Evolutionary conservation across 768 basidiomycete species (phyloP).

Genomic region (Termitomyces sp.): DNA sequence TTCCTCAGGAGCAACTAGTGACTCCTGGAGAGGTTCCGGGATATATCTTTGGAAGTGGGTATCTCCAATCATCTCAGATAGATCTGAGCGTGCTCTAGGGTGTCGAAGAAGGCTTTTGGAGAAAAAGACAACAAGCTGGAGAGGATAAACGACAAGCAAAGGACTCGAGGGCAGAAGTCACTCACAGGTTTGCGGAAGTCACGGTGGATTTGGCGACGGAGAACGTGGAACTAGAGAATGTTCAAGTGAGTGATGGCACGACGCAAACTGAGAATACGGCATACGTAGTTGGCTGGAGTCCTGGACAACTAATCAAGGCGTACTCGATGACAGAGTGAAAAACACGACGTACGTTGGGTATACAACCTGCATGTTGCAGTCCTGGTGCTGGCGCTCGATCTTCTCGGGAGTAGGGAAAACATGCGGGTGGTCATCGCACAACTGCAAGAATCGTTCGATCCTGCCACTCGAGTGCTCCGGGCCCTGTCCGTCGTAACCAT

Average conservation of each 20-base stretch:
- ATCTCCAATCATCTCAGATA: slow-evolving; percentile 86
- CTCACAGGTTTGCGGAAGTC: slow-evolving; percentile 96
- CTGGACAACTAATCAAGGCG: slow-evolving; percentile 28
- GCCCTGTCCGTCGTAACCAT: slow-evolving; percentile 98
- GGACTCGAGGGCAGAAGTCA: slow-evolving; percentile 14
- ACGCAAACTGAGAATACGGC: slow-evolving; percentile 10
- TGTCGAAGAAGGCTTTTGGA: slow-evolving; percentile 95
- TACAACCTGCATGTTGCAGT: slow-evolving; percentile 99
- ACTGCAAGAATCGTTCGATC: slow-evolving; percentile 93
- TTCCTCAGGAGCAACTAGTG: slow-evolving; percentile 72
- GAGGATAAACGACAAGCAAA: not conserved
- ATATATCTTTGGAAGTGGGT: slow-evolving; percentile 92
- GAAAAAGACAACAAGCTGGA: slow-evolving; percentile 88
- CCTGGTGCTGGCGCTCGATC: slow-evolving; percentile 93
- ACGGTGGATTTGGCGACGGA: slow-evolving; percentile 93
- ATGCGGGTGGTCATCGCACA: slow-evolving; percentile 96
- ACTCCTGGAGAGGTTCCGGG: slow-evolving; percentile 72
- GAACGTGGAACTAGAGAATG: slow-evolving; percentile 76
- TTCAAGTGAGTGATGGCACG: not conserved
- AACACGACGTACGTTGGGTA: slow-evolving; percentile 76
- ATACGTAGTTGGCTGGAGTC: slow-evolving; percentile 90
- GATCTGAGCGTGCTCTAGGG: slow-evolving; percentile 80
- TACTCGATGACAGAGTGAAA: not conserved
- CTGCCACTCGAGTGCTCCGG: slow-evolving; percentile 97
- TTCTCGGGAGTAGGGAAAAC: slow-evolving; percentile 85